Evolutionary conservation across 768 basidiomycete species (phyloP).

Genomic region (Kwoniella dendrophila): DNA sequence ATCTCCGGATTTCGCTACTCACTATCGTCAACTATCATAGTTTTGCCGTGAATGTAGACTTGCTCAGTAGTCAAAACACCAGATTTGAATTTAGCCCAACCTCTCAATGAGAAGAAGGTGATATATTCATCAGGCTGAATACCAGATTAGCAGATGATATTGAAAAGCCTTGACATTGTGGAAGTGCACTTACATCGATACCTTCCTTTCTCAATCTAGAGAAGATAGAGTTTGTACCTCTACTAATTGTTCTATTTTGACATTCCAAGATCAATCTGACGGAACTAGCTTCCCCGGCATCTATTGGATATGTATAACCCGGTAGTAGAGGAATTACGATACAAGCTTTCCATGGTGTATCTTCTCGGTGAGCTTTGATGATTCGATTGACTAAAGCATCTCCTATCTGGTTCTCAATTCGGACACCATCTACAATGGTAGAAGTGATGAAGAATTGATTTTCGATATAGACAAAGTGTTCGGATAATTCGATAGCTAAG

Average conservation of each 20-base stretch:
- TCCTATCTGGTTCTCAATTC: conserved; percentile 89
- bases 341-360: conserved; percentile 80
- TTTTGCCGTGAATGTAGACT: conserved; percentile 88
- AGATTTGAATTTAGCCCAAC: conserved; percentile 87
- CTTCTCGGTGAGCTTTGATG: conserved; percentile 78
- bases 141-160: neutral
- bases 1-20: conserved; percentile 7
- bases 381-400: conserved; percentile 91
- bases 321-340: conserved; percentile 89
- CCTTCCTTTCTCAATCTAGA: conserved; percentile 78
- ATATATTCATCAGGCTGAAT: conserved; percentile 90
- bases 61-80: conserved; percentile 86
- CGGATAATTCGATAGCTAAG: conserved; percentile 84
- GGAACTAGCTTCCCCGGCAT: conserved; percentile 87
- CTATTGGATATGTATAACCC: conserved; percentile 89
- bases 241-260: conserved; percentile 82
- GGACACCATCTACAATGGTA: conserved; percentile 79
- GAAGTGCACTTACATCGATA: conserved; percentile 69
- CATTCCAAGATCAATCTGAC: conserved; percentile 94
- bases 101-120: conserved; percentile 82
- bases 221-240: conserved; percentile 92
- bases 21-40: conserved; percentile 89
- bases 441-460: conserved; percentile 61
- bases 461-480: conserved; percentile 98
- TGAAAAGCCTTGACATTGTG: neutral